A percentile compares a stretch with the other conserved stretches of the same genome.
Evolutionary conservation across 805 yeast genomes (phyloP).

Genomic region (Candida methanosorbosa): DNA sequence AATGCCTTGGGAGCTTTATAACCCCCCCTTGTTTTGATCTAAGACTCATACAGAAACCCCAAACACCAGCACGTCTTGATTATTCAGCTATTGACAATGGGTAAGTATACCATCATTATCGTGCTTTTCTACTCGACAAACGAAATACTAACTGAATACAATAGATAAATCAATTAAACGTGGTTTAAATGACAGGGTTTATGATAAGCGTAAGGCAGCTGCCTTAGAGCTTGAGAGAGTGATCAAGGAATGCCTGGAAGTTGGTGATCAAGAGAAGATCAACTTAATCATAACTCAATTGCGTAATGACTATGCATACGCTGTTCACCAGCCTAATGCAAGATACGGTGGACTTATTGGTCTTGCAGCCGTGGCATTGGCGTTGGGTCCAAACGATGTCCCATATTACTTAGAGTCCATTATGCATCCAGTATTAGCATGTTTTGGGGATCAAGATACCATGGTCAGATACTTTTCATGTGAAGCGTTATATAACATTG

Average conservation of each 20-base stretch:
- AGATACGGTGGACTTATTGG: slow-evolving; percentile 96
- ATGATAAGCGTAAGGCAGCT: slow-evolving; percentile 71
- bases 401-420: slow-evolving; percentile 78
- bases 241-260: slow-evolving; percentile 59
- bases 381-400: slow-evolving; percentile 77
- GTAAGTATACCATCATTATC: too few species aligned
- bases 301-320: slow-evolving; percentile 67
- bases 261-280: slow-evolving; percentile 53
- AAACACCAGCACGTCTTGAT: too few species aligned
- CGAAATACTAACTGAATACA: not conserved
- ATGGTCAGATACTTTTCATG: slow-evolving; percentile 95
- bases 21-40: too few species aligned
- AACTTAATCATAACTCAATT: slow-evolving; percentile 63
- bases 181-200: slow-evolving; percentile 64
- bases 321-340: slow-evolving; percentile 79
- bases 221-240: slow-evolving; percentile 72
- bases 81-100: too few species aligned
- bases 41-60: too few species aligned
- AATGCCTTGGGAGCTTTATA: too few species aligned
- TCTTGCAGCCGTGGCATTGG: slow-evolving; percentile 91
- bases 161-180: slow-evolving; percentile 55
- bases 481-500: slow-evolving; percentile 90
- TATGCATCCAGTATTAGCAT: slow-evolving; percentile 87
- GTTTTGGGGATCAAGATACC: slow-evolving; percentile 97
- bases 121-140: too few species aligned